These are phyloP conservation scores for Erysimum cheiri DNA, from an alignment of 441 rosid species.

Conservation along the genomic window DNA sequence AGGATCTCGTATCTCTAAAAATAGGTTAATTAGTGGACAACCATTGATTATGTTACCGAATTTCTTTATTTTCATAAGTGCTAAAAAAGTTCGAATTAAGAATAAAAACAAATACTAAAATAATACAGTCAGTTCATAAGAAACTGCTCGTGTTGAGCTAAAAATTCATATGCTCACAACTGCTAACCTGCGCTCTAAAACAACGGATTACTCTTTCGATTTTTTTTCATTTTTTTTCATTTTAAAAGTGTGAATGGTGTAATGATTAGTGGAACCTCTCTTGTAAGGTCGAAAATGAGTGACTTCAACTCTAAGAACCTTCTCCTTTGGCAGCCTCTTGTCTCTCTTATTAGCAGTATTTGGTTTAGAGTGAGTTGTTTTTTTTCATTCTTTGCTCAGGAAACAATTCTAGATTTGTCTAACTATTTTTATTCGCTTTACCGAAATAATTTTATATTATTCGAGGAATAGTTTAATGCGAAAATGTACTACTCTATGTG, in stretches of 20 bases:
- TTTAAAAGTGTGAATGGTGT: neutral
- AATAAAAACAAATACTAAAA: neutral
- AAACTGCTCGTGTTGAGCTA: slow-evolving; percentile 1
- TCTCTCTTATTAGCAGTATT: neutral
- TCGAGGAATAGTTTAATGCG: neutral
- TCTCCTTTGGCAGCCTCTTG: slow-evolving; percentile 33
- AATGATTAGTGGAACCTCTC: neutral
- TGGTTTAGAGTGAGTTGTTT: slow-evolving; percentile 1
- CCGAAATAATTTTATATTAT: neutral
- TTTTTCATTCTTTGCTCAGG: neutral
- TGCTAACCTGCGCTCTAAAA: neutral
- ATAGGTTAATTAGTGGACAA: slow-evolving; percentile 42
- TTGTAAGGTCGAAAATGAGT: neutral
- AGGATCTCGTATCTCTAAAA: slow-evolving; percentile 26
- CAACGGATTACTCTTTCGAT: neutral
- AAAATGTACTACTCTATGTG: neutral
- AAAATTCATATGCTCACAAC: neutral
- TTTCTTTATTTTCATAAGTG: slow-evolving; percentile 27
- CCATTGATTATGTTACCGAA: slow-evolving; percentile 41
- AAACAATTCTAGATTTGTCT: slow-evolving; percentile 1
- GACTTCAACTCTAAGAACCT: slow-evolving; percentile 13
- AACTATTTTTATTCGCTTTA: neutral
- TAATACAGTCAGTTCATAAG: slow-evolving; percentile 21
- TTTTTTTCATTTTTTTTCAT: neutral
- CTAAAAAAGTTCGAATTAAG: neutral